Percentiles rank a stretch among this genome's conserved stretches.
Conservation (phyloP, 371 early-diverging fungal species). For the Mortierella sp. region DNA sequence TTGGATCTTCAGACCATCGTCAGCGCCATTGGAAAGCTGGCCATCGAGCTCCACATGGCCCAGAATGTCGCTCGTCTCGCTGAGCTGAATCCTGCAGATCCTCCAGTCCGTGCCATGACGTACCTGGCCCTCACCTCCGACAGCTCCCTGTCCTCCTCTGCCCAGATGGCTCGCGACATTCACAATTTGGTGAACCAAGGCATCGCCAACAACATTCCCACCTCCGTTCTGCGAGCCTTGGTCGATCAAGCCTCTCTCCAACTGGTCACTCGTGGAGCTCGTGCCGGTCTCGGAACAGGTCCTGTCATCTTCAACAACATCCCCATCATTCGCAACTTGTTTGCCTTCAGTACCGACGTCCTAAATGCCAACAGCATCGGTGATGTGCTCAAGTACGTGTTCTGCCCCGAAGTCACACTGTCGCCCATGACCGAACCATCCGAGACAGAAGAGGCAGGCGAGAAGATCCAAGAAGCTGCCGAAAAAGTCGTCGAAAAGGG, state of each 20-base stretch:
- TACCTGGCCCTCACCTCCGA: conserved; percentile 40
- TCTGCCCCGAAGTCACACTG: conserved; percentile 28
- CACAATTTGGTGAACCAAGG: conserved; percentile 20
- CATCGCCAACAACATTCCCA: conserved; percentile 22
- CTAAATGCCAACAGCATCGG: conserved; percentile 38
- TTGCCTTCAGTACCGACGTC: conserved; percentile 43
- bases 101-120: conserved; percentile 26
- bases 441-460: conserved; percentile 11
- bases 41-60: conserved; percentile 44
- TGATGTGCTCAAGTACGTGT: conserved; percentile 49
- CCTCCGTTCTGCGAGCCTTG: conserved; percentile 10
- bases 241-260: conserved; percentile 20
- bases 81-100: conserved; percentile 20
- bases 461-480: conserved; percentile 18
- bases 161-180: conserved; percentile 48
- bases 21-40: conserved; percentile 33
- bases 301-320: conserved; percentile 4
- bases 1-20: conserved; percentile 27
- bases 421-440: conserved; percentile 6
- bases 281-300: neutral
- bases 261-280: conserved; percentile 31
- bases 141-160: conserved; percentile 9
- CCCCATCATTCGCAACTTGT: conserved; percentile 35
- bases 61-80: conserved; percentile 44
- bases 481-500: conserved; percentile 13